Evolutionary conservation across 1,284 basidiomycete species (phyloP), one percentile per base, ranked within the genome.

Genomic region (Butyriboletus appendiculatus): DNA sequence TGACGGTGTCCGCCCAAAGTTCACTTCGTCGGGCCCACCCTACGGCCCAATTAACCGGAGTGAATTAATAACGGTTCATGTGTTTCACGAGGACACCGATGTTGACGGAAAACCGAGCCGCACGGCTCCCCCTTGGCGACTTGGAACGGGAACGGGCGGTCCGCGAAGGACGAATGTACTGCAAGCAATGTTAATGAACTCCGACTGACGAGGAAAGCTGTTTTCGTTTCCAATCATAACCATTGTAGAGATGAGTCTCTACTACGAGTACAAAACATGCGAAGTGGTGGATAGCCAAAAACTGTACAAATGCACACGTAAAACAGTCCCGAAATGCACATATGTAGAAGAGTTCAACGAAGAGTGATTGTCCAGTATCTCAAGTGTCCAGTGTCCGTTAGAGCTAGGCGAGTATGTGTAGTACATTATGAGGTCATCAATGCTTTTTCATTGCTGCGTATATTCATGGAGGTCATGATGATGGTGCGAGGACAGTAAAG

Each of bases 51-150:
- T n/a, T n/a, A n/a, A n/a, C n/a, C n/a, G n/a, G n/a, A n/a, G n/a
- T n/a, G n/a, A n/a, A n/a, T 24, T 24, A 24, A 24, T 30, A 5
- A 12, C n/a, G n/a, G n/a, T n/a, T n/a, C n/a, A 30, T 43, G 73
- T 76, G 10, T 28, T 28, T 47, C 79, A 76, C 33, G 63, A 78
- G 24, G 79, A 80, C 63, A 75, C 80, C 22, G 80, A 83, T 65
- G 12, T 65, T 84, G 16, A 67, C 75, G 48, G 45, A 46, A 6
- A 38, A 5, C 22, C 46, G 42, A 39, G 11, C 10, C 8, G 3
- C n/a, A 30, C 51, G 40, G 18, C n/a, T 26, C 50, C 43, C 40
- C 34, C 37, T 53, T 7, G 50, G 50, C 3, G 72, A 39, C 22
- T 4, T 24, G 22, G n/a, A n/a, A n/a, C n/a, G n/a, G n/a, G n/a